Percentiles rank a stretch among this genome's conserved stretches.
Evolutionary conservation across 2,329 filamentous ascomycete genomes (phyloP).

Genomic region (Claviceps digitariae): DNA sequence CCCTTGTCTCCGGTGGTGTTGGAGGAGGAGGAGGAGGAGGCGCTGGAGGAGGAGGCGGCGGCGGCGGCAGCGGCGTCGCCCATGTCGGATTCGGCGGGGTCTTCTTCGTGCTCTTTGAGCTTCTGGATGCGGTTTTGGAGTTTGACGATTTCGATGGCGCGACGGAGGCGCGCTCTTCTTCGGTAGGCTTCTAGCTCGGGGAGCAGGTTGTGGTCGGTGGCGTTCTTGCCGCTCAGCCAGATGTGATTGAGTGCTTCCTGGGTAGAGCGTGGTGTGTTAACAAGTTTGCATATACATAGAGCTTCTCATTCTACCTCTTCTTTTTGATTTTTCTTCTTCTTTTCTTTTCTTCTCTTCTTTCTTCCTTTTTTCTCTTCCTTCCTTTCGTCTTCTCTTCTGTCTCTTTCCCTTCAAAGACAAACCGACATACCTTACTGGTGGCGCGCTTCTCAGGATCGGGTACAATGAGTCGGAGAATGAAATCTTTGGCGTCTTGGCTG

Average conservation of each 20-base stretch:
- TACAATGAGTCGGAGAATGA: constrained; percentile 72
- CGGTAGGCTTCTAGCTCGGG: constrained; percentile 84
- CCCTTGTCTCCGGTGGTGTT: constrained; percentile 33
- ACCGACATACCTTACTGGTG: constrained; percentile 53
- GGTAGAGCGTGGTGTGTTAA: neutral
- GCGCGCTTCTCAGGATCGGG: constrained; percentile 64
- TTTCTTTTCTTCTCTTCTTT: neutral
- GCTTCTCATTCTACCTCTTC: neutral
- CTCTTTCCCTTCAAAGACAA: too few relatives aligned
- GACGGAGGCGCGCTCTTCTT: constrained; percentile 80
- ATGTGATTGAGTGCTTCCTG: constrained; percentile 66
- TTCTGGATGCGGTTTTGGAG: constrained; percentile 89
- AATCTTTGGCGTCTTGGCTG: constrained; percentile 87
- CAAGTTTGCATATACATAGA: neutral
- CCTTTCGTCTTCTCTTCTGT: too few relatives aligned
- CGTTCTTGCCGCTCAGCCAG: constrained; percentile 85
- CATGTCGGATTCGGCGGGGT: constrained; percentile 60
- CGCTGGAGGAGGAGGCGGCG: constrained; percentile 14
- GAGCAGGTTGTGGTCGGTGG: constrained; percentile 90
- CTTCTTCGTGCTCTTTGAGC: constrained; percentile 86
- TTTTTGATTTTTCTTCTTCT: too few relatives aligned
- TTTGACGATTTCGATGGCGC: constrained; percentile 93
- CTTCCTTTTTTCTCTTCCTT: neutral
- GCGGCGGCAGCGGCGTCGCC: constrained; percentile 39
- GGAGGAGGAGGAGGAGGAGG: constrained; percentile 12